These are phyloP conservation scores for Skeletonema menzelii DNA, from an alignment of 108 stramenopile species.

Conservation along the genomic window DNA sequence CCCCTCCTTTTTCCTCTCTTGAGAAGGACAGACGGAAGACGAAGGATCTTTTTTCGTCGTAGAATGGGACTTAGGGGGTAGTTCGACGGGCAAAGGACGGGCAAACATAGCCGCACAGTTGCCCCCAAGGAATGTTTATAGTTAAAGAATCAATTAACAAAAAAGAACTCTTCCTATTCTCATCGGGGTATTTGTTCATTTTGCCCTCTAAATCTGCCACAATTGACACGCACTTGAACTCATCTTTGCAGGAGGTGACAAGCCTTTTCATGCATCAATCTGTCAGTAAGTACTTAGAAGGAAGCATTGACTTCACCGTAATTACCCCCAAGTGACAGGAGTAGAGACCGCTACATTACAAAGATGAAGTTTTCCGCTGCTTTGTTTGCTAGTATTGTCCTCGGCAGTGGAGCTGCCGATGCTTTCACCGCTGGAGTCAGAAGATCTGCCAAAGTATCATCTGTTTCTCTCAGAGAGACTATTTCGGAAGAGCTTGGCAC, in stretches of 20 bases:
- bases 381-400: slow-evolving; percentile 27
- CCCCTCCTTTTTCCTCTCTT: no score
- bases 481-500: slow-evolving; percentile 66
- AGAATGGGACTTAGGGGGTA: no score
- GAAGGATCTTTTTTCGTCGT: no score
- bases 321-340: neutral
- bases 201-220: neutral
- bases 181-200: neutral
- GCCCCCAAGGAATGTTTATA: no score
- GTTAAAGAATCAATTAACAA: no score
- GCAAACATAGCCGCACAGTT: neutral
- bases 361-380: slow-evolving; percentile 34
- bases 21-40: no score
- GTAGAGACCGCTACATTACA: neutral
- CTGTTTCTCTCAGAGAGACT: slow-evolving; percentile 26
- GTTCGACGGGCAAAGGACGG: no score
- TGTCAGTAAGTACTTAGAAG: slow-evolving; percentile 1
- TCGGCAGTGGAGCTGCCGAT: slow-evolving; percentile 32
- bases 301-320: neutral
- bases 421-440: slow-evolving; percentile 14
- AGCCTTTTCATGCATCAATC: neutral
- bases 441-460: slow-evolving; percentile 20
- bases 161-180: neutral
- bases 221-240: neutral
- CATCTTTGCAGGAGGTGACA: neutral